These are phyloP conservation scores for Penicillium sp. DNA, from an alignment of 2,329 filamentous ascomycete species.

Conservation along the genomic window DNA sequence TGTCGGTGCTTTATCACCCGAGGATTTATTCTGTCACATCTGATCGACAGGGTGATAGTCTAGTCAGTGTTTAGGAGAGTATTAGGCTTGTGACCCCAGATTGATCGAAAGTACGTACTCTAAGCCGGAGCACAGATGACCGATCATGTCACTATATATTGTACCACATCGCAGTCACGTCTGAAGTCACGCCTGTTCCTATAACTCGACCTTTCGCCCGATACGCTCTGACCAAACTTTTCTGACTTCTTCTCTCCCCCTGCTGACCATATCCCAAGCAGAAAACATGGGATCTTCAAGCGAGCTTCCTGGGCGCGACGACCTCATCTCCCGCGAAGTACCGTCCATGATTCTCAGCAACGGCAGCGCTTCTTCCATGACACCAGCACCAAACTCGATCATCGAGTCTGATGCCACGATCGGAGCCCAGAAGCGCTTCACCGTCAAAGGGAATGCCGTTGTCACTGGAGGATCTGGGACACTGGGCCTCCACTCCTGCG, in stretches of 20 bases:
- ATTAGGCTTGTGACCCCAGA: too few species aligned
- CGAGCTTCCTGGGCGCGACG: constrained; percentile 17
- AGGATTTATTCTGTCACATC: too few species aligned
- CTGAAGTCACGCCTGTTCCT: too few species aligned
- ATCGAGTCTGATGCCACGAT: constrained; percentile 7
- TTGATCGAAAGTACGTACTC: too few species aligned
- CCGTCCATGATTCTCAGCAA: constrained; percentile 21
- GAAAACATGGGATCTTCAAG: constrained; percentile 8
- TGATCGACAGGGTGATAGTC: too few species aligned
- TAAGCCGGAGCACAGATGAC: too few species aligned
- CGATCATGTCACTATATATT: too few species aligned
- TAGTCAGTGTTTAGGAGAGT: too few species aligned
- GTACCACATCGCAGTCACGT: too few species aligned
- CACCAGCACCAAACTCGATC: constrained; percentile 4
- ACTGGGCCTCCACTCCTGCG: constrained; percentile 57
- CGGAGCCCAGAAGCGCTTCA: constrained; percentile 18
- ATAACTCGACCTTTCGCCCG: too few species aligned
- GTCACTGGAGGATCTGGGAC: constrained; percentile 67
- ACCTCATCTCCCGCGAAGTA: constrained; percentile 16
- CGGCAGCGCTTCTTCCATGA: constrained; percentile 16
- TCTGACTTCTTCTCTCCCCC: background rate
- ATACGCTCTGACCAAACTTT: too few species aligned
- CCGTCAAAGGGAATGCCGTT: constrained; percentile 23
- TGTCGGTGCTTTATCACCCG: too few species aligned
- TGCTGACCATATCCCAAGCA: background rate